Evolutionary conservation across 192 early-diverging fungal genomes (phyloP).

Genomic region (Spizellomyces sp.): DNA sequence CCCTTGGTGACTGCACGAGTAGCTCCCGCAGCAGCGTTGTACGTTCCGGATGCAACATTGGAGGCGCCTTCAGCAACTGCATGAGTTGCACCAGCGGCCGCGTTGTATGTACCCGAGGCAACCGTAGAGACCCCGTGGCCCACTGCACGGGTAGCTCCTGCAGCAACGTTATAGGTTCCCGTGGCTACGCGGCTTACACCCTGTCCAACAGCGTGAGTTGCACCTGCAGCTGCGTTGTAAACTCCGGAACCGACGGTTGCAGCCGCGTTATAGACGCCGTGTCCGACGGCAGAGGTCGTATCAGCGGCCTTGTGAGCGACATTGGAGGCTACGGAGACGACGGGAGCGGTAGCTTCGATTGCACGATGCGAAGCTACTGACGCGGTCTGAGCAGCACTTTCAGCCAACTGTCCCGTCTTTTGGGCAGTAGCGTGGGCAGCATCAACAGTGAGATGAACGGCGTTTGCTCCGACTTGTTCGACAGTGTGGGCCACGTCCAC

Average conservation of each 20-base stretch:
- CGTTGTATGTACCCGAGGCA: neutral
- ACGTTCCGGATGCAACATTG: constrained; percentile 9
- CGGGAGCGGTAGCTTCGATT: neutral
- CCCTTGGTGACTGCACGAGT: neutral
- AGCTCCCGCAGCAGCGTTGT: neutral
- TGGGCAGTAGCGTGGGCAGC: neutral
- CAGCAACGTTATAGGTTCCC: neutral
- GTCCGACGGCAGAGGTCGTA: neutral
- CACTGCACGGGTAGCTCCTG: neutral
- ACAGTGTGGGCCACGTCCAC: neutral
- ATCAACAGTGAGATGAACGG: neutral
- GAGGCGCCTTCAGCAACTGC: neutral
- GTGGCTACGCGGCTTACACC: neutral
- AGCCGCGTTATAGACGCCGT: constrained; percentile 8
- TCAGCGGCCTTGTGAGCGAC: neutral
- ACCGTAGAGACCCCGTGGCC: neutral
- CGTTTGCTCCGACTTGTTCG: neutral
- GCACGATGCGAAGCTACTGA: neutral
- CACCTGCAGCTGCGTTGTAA: neutral
- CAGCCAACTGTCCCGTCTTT: too few relatives aligned
- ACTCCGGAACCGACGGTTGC: neutral
- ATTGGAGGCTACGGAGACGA: neutral
- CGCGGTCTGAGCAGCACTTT: neutral
- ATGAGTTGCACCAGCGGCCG: neutral
- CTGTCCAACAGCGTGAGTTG: neutral